These are phyloP conservation scores for Acrasis kona DNA, from an alignment of 78 protist species.

Conservation along the genomic window DNA sequence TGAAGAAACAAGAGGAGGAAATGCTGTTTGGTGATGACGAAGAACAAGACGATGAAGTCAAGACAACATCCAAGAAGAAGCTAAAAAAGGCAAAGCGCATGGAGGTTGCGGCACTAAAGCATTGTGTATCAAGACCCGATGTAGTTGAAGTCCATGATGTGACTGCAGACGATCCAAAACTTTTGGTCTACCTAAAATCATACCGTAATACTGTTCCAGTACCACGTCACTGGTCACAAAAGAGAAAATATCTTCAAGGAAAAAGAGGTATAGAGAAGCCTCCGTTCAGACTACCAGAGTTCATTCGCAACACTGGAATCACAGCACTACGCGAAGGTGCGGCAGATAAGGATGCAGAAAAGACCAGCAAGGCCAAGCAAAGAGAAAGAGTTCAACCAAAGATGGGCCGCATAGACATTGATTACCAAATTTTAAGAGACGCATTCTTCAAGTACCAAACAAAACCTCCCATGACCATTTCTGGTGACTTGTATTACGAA, in stretches of 20 bases:
- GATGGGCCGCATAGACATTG: conserved; percentile 80
- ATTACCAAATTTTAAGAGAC: conserved; percentile 85
- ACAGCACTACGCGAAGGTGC: conserved; percentile 67
- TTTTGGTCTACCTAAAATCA: conserved; percentile 81
- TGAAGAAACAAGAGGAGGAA: too few species aligned
- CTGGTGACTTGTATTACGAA: conserved; percentile 81
- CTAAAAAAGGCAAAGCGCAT: conserved; percentile 38
- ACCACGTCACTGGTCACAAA: conserved; percentile 95
- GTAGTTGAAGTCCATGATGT: conserved; percentile 71
- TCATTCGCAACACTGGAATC: conserved; percentile 95
- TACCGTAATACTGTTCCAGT: conserved; percentile 85
- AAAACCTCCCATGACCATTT: conserved; percentile 50
- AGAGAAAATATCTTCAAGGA: conserved; percentile 79
- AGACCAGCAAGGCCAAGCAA: conserved; percentile 48
- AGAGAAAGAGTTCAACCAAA: conserved; percentile 70
- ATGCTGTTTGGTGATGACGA: neutral
- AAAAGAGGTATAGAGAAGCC: conserved; percentile 87
- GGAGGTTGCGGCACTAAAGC: conserved; percentile 81
- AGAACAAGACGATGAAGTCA: conserved; percentile 10
- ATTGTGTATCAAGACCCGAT: conserved; percentile 51
- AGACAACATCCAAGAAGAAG: conserved; percentile 48
- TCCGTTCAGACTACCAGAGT: conserved; percentile 76
- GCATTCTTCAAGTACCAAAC: conserved; percentile 93
- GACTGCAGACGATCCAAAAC: conserved; percentile 79
- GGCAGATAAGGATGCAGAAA: conserved; percentile 38